Base-by-base conservation (phyloP, 1,139 yeast species). In the Kodamaea arcana region DNA sequence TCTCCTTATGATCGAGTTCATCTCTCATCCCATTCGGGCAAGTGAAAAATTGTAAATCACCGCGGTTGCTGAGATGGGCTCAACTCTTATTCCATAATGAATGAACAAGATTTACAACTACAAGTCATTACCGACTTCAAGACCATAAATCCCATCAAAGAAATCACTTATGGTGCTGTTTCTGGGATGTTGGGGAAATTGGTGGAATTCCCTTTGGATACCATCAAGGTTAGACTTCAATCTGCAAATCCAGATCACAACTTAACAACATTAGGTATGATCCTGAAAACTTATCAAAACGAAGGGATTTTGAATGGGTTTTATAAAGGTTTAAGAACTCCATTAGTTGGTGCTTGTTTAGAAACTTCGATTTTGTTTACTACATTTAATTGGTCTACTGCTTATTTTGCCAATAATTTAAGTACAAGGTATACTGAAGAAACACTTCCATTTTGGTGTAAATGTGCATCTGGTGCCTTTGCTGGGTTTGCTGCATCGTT, bases 201-300 rank as follows among this genome's bases (percentile, higher is more conserved):
- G 23, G 75, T 90, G 5, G 97, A 90, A 58, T 88, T 80, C 50
- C 97, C 97, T 1, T 86, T 90, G 47, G 97, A 90, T 52, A 90
- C 97, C 1, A 74, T 88, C 34, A 90, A 90, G 56, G 97, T 90
- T 3, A 67, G 97, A 37, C 67, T 90, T 23, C 97, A 90, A 58
- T 78, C 95, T 1, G 40, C 60, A 9, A 29, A 42, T 15, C 61
- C 29, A 43, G 8, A 15, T 4, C 26, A 15, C 7, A 12, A 18
- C 12, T 22, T 13, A 6, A 21, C 32, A 6, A 80, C 94, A 0
- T 30, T 67, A 15, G 76, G 72, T 41, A 81, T 94, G 54, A 77
- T 90, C 29, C 51, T 47, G 30, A 62, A 73, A 45, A 85, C 94
- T 0, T 71, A 77, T 40, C 44, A 44, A 2, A 64, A 72, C 20